Evolutionary conservation across 2,329 filamentous ascomycete species (phyloP).

Genomic region (Exophiala lecanii-corni): DNA sequence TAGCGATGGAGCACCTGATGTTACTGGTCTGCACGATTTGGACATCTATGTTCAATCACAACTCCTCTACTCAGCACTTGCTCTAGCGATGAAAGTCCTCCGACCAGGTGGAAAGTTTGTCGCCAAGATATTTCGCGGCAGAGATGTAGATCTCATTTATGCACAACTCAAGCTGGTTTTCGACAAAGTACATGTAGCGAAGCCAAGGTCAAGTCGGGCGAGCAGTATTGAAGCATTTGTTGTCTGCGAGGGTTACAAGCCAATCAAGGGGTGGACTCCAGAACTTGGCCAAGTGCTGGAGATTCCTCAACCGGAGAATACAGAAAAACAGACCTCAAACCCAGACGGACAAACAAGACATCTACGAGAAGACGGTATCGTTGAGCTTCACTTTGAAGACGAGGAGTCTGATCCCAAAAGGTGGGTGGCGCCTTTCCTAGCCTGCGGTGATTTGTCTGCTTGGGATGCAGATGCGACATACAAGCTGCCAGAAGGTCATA

Average conservation of each 20-base stretch:
- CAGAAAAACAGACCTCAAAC: constrained; percentile 14
- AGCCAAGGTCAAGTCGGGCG: constrained; percentile 88
- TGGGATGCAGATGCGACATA: constrained; percentile 95
- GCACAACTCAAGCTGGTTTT: constrained; percentile 93
- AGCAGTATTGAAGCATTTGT: constrained; percentile 97
- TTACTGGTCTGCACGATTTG: constrained; percentile 92
- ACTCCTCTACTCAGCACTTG: constrained; percentile 87
- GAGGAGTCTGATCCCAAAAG: constrained; percentile 35
- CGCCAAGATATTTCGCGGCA: constrained; percentile 92
- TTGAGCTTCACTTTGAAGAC: constrained; percentile 37
- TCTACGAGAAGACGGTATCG: constrained; percentile 31
- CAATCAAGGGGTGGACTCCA: constrained; percentile 35
- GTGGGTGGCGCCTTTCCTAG: constrained; percentile 94
- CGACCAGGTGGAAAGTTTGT: constrained; percentile 93
- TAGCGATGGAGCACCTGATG: constrained; percentile 91
- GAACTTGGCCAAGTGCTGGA: constrained; percentile 33
- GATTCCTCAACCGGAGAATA: constrained; percentile 4
- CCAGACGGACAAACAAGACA: constrained; percentile 25
- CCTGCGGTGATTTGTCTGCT: constrained; percentile 91
- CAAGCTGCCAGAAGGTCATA: constrained; percentile 75
- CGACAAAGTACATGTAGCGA: constrained; percentile 79
- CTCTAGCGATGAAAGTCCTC: constrained; percentile 87
- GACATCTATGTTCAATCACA: constrained; percentile 98
- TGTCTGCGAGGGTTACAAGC: constrained; percentile 89
- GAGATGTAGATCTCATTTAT: constrained; percentile 93